These are phyloP conservation scores for Diaporthe australafricana DNA, from an alignment of 2,329 filamentous ascomycete species.

Conservation along the genomic window DNA sequence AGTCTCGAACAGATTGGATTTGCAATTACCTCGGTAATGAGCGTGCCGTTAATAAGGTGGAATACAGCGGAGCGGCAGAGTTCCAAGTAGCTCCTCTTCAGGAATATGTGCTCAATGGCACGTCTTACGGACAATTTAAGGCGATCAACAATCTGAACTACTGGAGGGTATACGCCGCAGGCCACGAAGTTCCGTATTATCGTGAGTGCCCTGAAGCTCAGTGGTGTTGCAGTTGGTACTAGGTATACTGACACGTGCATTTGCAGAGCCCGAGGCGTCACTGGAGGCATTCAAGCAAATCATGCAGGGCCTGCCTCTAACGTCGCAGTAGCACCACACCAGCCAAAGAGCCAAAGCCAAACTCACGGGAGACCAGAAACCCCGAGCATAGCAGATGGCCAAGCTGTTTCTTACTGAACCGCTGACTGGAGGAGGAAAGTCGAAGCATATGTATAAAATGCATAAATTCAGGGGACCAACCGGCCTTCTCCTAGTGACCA, in stretches of 20 bases:
- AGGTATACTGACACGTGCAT: background rate
- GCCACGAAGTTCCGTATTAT: conserved; percentile 33
- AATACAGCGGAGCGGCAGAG: conserved; percentile 4
- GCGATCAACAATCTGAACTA: conserved; percentile 26
- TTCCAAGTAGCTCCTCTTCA: conserved; percentile 22
- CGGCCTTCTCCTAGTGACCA: background rate
- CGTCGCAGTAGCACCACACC: background rate
- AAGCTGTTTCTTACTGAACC: background rate
- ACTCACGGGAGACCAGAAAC: background rate
- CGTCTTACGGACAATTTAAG: conserved; percentile 29
- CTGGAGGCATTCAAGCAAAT: conserved; percentile 35
- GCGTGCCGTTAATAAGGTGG: conserved; percentile 4
- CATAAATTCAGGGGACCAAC: too few species aligned
- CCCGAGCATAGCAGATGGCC: background rate
- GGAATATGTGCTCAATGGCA: conserved; percentile 26
- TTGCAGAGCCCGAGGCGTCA: conserved; percentile 30
- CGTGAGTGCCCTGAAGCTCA: conserved; percentile 5
- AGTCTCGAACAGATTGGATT: conserved; percentile 23
- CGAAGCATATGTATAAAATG: background rate
- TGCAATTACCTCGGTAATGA: conserved; percentile 31
- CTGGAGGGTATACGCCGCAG: conserved; percentile 23
- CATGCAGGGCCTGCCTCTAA: conserved; percentile 31
- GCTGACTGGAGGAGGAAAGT: too few species aligned
- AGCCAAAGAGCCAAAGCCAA: background rate
- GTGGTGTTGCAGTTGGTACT: too few species aligned